These are phyloP conservation scores for Solanum microdontum DNA, from an alignment of 257 asterid genomes.

Conservation along the genomic window DNA sequence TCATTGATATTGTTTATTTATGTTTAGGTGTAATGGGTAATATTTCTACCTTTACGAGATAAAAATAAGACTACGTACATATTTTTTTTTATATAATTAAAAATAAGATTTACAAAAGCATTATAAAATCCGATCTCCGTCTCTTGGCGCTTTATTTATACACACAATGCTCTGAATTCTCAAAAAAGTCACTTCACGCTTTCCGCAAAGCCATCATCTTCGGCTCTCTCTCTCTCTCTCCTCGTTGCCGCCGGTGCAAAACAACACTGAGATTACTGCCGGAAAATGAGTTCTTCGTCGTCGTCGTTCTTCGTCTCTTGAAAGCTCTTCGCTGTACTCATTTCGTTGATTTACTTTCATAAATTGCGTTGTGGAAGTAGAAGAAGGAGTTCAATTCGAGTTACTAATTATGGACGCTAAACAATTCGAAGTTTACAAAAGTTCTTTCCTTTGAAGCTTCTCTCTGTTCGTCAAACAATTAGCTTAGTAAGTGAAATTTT, in stretches of 20 bases:
- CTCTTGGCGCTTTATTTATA: neutral
- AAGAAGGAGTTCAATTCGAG: neutral
- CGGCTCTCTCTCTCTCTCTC: neutral
- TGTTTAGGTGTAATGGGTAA: neutral
- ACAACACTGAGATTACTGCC: neutral
- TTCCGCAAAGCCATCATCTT: neutral
- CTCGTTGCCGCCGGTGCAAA: neutral
- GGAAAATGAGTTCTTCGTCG: neutral
- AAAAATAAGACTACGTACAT: neutral
- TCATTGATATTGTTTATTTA: too few relatives aligned
- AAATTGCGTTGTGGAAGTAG: neutral
- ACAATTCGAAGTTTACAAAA: constrained; percentile 42
- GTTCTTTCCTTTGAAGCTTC: constrained; percentile 22
- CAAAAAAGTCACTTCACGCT: neutral
- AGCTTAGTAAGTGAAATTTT: neutral
- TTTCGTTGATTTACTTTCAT: neutral
- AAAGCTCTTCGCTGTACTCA: neutral
- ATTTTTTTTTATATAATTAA: neutral
- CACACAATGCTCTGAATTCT: neutral
- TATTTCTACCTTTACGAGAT: neutral
- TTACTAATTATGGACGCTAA: constrained; percentile 46
- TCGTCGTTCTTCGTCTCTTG: constrained; percentile 1
- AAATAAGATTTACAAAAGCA: neutral
- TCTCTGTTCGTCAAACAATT: neutral
- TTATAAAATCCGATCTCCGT: neutral